A percentile compares a stretch with the other conserved stretches of the same genome.
These are phyloP conservation scores for Arthrobotrys entomopaga DNA, from an alignment of 2,329 filamentous ascomycete genomes.

Conservation along the genomic window DNA sequence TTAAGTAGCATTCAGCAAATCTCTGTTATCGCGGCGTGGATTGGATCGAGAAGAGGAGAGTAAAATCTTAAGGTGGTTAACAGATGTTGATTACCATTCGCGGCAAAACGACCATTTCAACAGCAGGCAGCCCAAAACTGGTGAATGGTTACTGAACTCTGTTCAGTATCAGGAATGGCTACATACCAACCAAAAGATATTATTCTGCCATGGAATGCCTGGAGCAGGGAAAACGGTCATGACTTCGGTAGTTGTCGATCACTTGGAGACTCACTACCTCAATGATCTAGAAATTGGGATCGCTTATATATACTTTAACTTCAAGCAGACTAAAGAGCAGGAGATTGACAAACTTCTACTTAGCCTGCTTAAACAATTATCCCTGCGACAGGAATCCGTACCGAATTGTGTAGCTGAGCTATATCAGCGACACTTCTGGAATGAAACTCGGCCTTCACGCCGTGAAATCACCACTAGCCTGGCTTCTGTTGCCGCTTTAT, in stretches of 20 bases:
- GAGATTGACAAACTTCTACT: slow-evolving; percentile 61
- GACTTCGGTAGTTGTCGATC: slow-evolving; percentile 63
- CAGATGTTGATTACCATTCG: neutral
- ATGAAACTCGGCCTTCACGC: neutral
- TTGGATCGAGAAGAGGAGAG: slow-evolving; percentile 15
- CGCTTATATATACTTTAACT: slow-evolving; percentile 66
- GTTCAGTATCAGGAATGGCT: slow-evolving; percentile 62
- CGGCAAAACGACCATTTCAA: slow-evolving; percentile 55
- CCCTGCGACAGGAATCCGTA: slow-evolving; percentile 56
- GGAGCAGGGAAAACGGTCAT: slow-evolving; percentile 67
- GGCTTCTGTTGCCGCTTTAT: neutral
- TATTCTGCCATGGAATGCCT: slow-evolving; percentile 58
- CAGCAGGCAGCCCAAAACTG: slow-evolving; percentile 62
- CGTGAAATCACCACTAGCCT: neutral
- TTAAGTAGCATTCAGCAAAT: neutral
- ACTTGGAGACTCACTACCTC: slow-evolving; percentile 59
- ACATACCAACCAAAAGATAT: neutral
- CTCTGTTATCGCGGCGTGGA: neutral
- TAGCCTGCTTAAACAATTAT: slow-evolving; percentile 63
- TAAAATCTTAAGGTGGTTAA: slow-evolving; percentile 15
- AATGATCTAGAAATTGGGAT: slow-evolving; percentile 60
- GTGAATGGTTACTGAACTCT: slow-evolving; percentile 65
- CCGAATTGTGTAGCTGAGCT: slow-evolving; percentile 60
- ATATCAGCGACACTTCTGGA: slow-evolving; percentile 57
- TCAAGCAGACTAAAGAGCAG: slow-evolving; percentile 60